phyloP scores from a whole-genome alignment of 2,329 filamentous ascomycete genomes.

The Gliomastix tumulicola region DNA sequence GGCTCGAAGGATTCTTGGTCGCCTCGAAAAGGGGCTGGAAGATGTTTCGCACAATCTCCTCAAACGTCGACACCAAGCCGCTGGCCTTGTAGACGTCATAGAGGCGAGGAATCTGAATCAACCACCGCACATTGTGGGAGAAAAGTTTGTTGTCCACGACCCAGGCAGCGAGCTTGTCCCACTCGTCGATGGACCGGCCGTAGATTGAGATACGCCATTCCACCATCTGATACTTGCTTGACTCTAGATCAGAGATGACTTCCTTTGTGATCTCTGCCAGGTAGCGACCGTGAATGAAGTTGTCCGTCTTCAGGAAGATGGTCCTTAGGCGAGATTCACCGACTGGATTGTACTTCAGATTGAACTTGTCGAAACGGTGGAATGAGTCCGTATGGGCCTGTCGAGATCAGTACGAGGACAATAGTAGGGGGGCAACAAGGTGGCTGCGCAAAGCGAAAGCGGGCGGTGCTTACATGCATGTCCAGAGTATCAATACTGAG shows the following conservation, averaged over 20 bases:
- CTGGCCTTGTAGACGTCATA: conserved; percentile 94
- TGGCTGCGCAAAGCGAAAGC: neutral
- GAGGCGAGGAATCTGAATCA: conserved; percentile 89
- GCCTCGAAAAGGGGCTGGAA: conserved; percentile 95
- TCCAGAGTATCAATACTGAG: conserved; percentile 96
- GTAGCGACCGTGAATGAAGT: conserved; percentile 93
- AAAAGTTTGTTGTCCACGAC: conserved; percentile 97
- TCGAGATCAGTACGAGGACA: conserved; percentile 4
- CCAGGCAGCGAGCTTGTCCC: conserved; percentile 97
- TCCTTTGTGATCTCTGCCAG: conserved; percentile 97
- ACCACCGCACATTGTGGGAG: conserved; percentile 95
- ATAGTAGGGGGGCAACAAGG: neutral
- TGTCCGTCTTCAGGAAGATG: conserved; percentile 99
- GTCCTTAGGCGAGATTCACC: conserved; percentile 91
- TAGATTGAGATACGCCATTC: conserved; percentile 99
- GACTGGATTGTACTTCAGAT: conserved; percentile 96
- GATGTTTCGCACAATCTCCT: conserved; percentile 83
- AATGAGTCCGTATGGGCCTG: conserved; percentile 95
- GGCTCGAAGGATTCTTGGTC: conserved; percentile 75
- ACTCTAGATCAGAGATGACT: conserved; percentile 93
- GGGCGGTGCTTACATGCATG: conserved; percentile 81
- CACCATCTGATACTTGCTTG: conserved; percentile 99
- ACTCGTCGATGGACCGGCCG: conserved; percentile 84
- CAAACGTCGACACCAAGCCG: conserved; percentile 79
- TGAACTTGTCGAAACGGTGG: conserved; percentile 99